phyloP scores from a whole-genome alignment of 202 grass and related monocot genomes.

The Tripidium arundinaceum region DNA sequence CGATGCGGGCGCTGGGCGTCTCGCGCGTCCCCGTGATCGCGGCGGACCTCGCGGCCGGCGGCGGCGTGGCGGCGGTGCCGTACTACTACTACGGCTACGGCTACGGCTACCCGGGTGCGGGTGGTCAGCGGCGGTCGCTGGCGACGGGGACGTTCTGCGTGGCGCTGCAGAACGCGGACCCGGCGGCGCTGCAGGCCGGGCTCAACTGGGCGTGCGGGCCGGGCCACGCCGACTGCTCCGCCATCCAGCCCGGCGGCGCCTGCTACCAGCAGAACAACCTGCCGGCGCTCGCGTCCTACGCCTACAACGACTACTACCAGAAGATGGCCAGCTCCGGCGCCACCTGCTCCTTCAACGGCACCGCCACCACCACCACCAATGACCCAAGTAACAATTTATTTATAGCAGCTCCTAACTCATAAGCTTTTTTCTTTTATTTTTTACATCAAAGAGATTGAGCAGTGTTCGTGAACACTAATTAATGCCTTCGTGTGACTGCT shows the following conservation, averaged over 20 bases:
- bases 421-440: rapidly evolving
- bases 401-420: neutral
- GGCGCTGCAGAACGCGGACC: conserved; percentile 64
- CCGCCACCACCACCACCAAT: conserved; percentile 43
- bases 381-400: conserved; percentile 58
- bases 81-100: conserved; percentile 31
- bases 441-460: neutral
- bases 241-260: conserved; percentile 56
- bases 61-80: neutral
- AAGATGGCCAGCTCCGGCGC: conserved; percentile 40
- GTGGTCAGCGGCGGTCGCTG: conserved; percentile 29
- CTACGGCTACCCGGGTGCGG: neutral
- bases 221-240: conserved; percentile 60
- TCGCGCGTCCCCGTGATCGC: conserved; percentile 31
- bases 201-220: conserved; percentile 77
- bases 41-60: neutral
- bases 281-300: conserved; percentile 69
- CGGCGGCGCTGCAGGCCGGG: conserved; percentile 48
- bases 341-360: conserved; percentile 72
- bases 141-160: conserved; percentile 80
- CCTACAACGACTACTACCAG: conserved; percentile 89
- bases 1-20: conserved; percentile 30
- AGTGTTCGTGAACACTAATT: no score
- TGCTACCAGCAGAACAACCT: conserved; percentile 72
- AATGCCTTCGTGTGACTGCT: no score